phyloP scores from a whole-genome alignment of 2,329 filamentous ascomycete genomes.

The Xylariaceae sp. region DNA sequence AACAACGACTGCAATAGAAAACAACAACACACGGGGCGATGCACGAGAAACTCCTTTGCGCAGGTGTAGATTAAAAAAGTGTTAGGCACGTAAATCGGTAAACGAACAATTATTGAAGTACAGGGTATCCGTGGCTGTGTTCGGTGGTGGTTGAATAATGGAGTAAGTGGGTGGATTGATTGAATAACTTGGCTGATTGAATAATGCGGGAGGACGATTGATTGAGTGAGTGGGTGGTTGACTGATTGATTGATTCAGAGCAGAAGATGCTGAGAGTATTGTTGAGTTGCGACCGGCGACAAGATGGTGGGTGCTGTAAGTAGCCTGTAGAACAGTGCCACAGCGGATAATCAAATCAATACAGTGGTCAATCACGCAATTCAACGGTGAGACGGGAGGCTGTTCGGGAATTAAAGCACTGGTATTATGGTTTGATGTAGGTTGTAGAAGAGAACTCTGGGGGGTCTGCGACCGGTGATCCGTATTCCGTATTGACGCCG shows the following conservation, averaged over 20 bases:
- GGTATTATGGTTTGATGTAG: slow-evolving; percentile 8
- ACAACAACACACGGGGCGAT: slow-evolving; percentile 12
- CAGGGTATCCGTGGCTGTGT: slow-evolving; percentile 5
- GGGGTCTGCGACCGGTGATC: slow-evolving; percentile 12
- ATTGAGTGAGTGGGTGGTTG: background rate
- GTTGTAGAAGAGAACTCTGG: background rate
- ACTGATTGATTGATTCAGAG: slow-evolving; percentile 9
- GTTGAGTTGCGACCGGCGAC: slow-evolving; percentile 26
- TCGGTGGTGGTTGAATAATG: slow-evolving; percentile 1
- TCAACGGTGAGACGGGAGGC: slow-evolving; percentile 20
- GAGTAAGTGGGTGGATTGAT: slow-evolving; percentile 8
- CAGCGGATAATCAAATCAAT: slow-evolving; percentile 19
- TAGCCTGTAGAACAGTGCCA: slow-evolving; percentile 10
- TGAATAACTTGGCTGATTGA: slow-evolving; percentile 5
- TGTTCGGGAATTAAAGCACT: slow-evolving; percentile 14
- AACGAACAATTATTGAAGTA: slow-evolving; percentile 18
- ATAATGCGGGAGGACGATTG: too few species aligned
- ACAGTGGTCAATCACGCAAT: slow-evolving; percentile 19
- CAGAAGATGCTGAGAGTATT: background rate
- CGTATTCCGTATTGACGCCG: too few species aligned
- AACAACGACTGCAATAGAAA: background rate
- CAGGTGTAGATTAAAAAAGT: slow-evolving; percentile 21
- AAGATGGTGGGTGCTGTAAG: slow-evolving; percentile 1
- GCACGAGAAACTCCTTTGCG: slow-evolving; percentile 19
- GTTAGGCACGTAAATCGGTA: slow-evolving; percentile 8